Evolutionary conservation across 169 alveolate species (phyloP).

Genomic region (Amoebophrya sp.): DNA sequence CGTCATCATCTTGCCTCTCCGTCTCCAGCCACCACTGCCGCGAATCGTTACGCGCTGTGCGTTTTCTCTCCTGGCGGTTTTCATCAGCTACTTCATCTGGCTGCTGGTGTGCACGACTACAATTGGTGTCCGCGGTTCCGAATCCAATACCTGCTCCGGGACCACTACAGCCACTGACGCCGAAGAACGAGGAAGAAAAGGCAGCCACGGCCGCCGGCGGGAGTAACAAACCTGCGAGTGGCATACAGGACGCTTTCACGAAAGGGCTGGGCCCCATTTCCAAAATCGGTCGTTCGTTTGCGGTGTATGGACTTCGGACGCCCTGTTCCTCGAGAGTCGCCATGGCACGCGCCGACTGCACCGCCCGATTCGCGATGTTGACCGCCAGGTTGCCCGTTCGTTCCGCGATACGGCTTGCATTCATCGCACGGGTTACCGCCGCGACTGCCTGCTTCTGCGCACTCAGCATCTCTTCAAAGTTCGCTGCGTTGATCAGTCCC

Average conservation of each 20-base stretch:
- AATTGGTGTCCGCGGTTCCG: too few species aligned
- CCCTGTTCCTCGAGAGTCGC: neutral
- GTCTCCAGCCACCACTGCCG: too few species aligned
- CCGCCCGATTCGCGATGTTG: neutral
- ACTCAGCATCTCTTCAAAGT: conserved; percentile 8
- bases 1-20: too few species aligned
- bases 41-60: too few species aligned
- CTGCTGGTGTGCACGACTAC: too few species aligned
- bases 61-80: too few species aligned
- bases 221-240: too few species aligned
- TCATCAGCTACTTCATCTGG: too few species aligned
- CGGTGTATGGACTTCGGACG: neutral
- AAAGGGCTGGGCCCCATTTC: neutral
- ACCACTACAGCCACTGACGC: too few species aligned
- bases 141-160: too few species aligned
- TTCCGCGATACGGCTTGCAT: neutral
- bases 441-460: neutral
- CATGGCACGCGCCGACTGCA: neutral
- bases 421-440: neutral
- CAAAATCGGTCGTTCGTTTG: neutral
- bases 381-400: neutral
- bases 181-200: too few species aligned
- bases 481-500: neutral
- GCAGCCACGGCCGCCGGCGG: too few species aligned
- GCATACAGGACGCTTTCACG: neutral